Conservation (phyloP, 139 green algal species). For the Coccomyxa sp. region DNA sequence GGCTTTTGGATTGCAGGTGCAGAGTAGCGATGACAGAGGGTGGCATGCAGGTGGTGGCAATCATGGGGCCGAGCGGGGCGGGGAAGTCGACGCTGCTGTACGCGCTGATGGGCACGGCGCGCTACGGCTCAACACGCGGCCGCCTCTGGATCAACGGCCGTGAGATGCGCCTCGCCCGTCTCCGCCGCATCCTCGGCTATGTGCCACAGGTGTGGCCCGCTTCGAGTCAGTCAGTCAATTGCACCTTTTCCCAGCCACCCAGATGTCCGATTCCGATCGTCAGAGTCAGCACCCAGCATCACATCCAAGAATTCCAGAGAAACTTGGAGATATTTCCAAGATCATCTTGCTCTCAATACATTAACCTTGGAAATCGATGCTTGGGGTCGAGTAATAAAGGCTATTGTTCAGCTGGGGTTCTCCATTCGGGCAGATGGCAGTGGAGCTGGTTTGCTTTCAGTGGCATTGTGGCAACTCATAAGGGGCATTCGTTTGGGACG, state of each 20-base stretch:
- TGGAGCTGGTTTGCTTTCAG: no score
- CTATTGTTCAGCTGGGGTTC: no score
- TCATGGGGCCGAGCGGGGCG: constrained; percentile 43
- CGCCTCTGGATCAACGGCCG: constrained; percentile 38
- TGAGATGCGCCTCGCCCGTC: constrained; percentile 21
- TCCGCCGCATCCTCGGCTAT: constrained; percentile 40
- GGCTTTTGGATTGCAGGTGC: not conserved
- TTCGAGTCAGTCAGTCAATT: not conserved
- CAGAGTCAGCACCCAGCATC: no score
- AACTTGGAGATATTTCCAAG: no score
- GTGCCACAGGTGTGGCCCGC: constrained; percentile 30
- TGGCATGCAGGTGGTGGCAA: constrained; percentile 9
- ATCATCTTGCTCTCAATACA: no score
- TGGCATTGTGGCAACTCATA: not conserved
- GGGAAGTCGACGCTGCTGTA: constrained; percentile 50
- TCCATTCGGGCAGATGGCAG: no score
- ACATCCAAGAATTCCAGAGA: no score
- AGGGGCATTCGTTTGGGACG: not conserved
- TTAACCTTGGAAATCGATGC: no score
- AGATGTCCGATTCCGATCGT: no score
- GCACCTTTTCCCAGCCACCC: not conserved
- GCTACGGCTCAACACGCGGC: constrained; percentile 17
- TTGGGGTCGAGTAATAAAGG: no score
- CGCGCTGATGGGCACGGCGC: constrained; percentile 30
- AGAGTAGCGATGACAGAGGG: not conserved